Percentiles rank a stretch among this genome's conserved stretches.
Evolutionary conservation across 208 protist genomes (phyloP).

Genomic region (Wallacemonas rigidus): DNA sequence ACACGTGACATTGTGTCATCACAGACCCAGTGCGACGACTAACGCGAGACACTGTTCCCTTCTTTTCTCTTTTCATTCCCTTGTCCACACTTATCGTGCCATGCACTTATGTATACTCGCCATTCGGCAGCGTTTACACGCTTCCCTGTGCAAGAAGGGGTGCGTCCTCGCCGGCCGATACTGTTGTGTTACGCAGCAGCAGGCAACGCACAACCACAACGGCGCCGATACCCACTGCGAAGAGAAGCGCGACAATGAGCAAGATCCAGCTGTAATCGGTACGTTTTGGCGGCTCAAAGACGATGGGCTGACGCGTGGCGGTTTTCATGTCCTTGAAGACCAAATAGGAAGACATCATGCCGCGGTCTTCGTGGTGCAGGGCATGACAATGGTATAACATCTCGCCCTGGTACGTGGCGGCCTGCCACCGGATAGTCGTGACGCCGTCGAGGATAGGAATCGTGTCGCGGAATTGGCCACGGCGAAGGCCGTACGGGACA

Average conservation of each 20-base stretch:
- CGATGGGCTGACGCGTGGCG: neutral
- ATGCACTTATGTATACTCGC: too few species aligned
- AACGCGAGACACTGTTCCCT: too few species aligned
- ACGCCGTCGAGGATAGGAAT: constrained; percentile 88
- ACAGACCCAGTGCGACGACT: too few species aligned
- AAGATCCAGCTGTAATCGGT: constrained; percentile 4
- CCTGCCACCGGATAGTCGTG: constrained; percentile 81
- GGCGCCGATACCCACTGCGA: constrained; percentile 2
- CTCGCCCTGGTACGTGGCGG: constrained; percentile 73
- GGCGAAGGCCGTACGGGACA: constrained; percentile 59
- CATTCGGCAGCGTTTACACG: neutral
- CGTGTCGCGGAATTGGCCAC: constrained; percentile 76
- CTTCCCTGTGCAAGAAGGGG: constrained; percentile 4
- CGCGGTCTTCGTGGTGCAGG: constrained; percentile 77
- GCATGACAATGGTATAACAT: constrained; percentile 88
- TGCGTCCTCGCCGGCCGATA: neutral
- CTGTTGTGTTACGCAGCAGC: neutral
- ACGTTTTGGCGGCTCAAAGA: neutral
- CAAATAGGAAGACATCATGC: constrained; percentile 87
- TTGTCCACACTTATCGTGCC: too few species aligned
- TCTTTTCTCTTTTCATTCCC: too few species aligned
- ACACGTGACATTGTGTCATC: too few species aligned
- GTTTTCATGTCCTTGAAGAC: constrained; percentile 43
- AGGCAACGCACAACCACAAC: neutral
- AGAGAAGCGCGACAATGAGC: constrained; percentile 9